A percentile compares a stretch with the other conserved stretches of the same genome.
Evolutionary conservation across 257 asterid genomes (phyloP).

Genomic region (Solanum arcanum): DNA sequence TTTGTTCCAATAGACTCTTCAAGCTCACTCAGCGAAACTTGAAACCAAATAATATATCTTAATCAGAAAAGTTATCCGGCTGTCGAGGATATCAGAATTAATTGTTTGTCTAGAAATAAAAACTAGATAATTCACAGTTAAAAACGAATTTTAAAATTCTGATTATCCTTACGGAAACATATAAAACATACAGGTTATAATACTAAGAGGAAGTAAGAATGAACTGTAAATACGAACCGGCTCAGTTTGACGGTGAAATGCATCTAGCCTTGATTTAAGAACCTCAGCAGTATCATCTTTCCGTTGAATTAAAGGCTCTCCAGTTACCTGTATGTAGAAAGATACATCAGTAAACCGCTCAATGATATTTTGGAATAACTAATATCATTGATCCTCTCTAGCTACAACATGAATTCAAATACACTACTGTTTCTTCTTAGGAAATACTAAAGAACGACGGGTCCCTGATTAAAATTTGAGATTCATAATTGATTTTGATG

Average conservation of each 20-base stretch:
- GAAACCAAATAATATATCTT: neutral
- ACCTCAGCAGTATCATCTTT: constrained; percentile 93
- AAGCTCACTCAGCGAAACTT: neutral
- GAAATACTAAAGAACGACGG: neutral
- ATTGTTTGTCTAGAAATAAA: neutral
- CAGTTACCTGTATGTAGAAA: constrained; percentile 25
- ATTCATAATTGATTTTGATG: neutral
- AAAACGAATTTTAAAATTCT: too few species aligned
- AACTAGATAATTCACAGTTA: neutral
- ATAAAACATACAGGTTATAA: neutral
- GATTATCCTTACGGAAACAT: neutral
- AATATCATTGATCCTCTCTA: neutral
- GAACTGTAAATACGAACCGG: constrained; percentile 35
- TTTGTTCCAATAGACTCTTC: neutral
- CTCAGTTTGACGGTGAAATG: constrained; percentile 85
- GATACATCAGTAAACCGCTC: neutral
- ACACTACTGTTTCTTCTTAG: neutral
- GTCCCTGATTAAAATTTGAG: neutral
- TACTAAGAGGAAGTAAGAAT: neutral
- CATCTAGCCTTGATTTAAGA: constrained; percentile 87
- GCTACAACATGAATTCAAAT: neutral
- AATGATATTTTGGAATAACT: neutral
- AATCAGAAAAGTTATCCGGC: neutral
- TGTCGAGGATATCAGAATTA: neutral
- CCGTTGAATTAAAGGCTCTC: constrained; percentile 87